Evolutionary conservation across 2,329 filamentous ascomycete genomes (phyloP).

Genomic region (Exophiala sideris): DNA sequence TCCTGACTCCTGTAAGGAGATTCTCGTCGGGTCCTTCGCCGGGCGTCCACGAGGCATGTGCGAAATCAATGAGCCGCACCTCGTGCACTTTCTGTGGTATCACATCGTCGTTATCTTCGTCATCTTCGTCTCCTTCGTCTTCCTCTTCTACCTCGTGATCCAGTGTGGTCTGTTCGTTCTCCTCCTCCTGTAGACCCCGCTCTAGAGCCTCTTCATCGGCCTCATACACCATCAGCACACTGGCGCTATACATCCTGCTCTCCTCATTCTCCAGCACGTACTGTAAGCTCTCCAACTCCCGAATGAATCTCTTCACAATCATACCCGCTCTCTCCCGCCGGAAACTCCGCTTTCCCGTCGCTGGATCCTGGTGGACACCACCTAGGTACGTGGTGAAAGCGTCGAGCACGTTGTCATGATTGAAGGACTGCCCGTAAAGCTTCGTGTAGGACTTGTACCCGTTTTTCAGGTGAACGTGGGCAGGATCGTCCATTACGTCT

Average conservation of each 20-base stretch:
- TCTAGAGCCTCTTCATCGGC: conserved; percentile 57
- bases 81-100: conserved; percentile 65
- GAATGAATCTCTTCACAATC: conserved; percentile 40
- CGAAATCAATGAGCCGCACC: conserved; percentile 93
- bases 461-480: conserved; percentile 38
- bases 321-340: conserved; percentile 43
- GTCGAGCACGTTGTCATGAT: conserved; percentile 50
- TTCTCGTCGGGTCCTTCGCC: conserved; percentile 86
- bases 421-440: conserved; percentile 61
- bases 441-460: conserved; percentile 63
- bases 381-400: conserved; percentile 58
- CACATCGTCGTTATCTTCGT: conserved; percentile 39
- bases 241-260: conserved; percentile 66
- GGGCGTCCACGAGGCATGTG: conserved; percentile 80
- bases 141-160: conserved; percentile 5
- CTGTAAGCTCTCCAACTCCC: conserved; percentile 44
- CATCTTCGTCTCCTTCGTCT: not conserved
- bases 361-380: conserved; percentile 27
- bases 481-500: conserved; percentile 34
- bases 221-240: conserved; percentile 64
- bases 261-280: conserved; percentile 54
- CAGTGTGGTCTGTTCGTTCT: conserved; percentile 35
- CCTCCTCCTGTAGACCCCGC: conserved; percentile 33
- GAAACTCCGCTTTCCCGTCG: conserved; percentile 5
- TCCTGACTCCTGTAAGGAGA: conserved; percentile 68